Base-by-base conservation (phyloP, 768 basidiomycete genomes). In the Boletus rubroflammeus region DNA sequence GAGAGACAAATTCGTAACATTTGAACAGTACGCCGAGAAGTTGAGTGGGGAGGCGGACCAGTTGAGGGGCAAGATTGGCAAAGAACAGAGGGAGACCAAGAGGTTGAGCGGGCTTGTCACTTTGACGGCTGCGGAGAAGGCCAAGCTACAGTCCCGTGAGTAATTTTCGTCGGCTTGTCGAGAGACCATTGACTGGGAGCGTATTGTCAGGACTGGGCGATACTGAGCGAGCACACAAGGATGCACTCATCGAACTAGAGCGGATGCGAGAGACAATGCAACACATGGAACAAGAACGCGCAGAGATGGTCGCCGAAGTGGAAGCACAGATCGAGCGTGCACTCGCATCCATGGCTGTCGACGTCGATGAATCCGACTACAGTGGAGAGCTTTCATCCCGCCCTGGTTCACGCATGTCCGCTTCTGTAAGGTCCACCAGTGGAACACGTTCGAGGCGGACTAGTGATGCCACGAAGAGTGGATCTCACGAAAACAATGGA, bases 21-120 rank as follows among this genome's bases (percentile, higher is more conserved):
- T 97, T 61, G 94, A 97, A 69, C 86, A 88, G 69, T 94, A 95
- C 66, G 93, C 94, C 8, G 93, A 95, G 75, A 88, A 89, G 65
- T 79, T 97, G 29, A 91, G 89, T 62, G 79, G 77, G 17, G 94
- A 97, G 71, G 93, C 93, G 35, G 83, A 81, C 31, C 91, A 96
- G 54, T 75, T 97, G 60, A 79, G 92, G 59, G 70, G 81, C 28
- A 94, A 92, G 76, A 93, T 96, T 67, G 91, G 90, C 69, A 89
- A 87, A 73, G 93, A 96, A 72, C 90, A 93, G 67, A 78, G 84
- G 55, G 93, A 96, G 74, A 90, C 91, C 28, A 91, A 86, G 73
- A 76, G 94, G 48, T 72, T 97, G 56, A 87, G 88, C 59, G 87
- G 89, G 49, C 76, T 90, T 31, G 83, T 93, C 49, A 84, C 84